These are phyloP conservation scores for Curvularia sp. DNA, from an alignment of 2,329 filamentous ascomycete genomes.

Conservation along the genomic window DNA sequence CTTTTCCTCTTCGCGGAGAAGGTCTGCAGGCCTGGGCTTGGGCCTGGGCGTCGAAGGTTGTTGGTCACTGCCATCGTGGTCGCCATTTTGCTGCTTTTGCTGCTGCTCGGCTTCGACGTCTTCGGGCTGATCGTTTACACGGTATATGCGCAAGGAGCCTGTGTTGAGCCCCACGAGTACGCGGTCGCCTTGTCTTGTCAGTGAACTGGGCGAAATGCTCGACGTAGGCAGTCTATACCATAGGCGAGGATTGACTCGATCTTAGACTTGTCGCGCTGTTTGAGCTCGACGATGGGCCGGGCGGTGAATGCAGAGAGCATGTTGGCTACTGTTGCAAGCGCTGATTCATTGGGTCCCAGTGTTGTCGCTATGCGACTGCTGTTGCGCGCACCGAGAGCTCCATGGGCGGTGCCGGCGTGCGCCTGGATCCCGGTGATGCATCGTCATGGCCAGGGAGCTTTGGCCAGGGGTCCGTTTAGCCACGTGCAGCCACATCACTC, in stretches of 20 bases:
- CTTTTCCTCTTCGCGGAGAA: slow-evolving; percentile 90
- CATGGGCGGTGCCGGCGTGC: slow-evolving; percentile 24
- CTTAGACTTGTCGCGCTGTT: slow-evolving; percentile 91
- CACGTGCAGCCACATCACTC: slow-evolving; percentile 24
- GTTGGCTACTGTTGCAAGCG: slow-evolving; percentile 18
- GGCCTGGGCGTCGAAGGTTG: slow-evolving; percentile 44
- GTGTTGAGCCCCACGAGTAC: slow-evolving; percentile 91
- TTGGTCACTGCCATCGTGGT: slow-evolving; percentile 54
- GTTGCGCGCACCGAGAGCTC: slow-evolving; percentile 28
- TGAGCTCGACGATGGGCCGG: slow-evolving; percentile 95
- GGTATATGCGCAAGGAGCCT: slow-evolving; percentile 87
- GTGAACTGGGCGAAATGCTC: slow-evolving; percentile 12
- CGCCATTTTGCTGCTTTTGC: slow-evolving; percentile 31
- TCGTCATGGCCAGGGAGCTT: slow-evolving; percentile 38
- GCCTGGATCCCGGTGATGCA: slow-evolving; percentile 22
- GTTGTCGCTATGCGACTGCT: slow-evolving; percentile 29
- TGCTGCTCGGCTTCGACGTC: slow-evolving; percentile 48
- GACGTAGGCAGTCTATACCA: slow-evolving; percentile 60
- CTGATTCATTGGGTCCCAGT: slow-evolving; percentile 23
- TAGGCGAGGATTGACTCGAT: slow-evolving; percentile 96
- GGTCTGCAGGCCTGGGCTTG: slow-evolving; percentile 68
- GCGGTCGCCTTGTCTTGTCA: slow-evolving; percentile 71
- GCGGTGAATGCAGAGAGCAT: slow-evolving; percentile 99
- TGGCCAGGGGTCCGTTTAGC: slow-evolving; percentile 20
- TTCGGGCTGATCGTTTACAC: slow-evolving; percentile 74